These are phyloP conservation scores for Cladophialophora exuberans DNA, from an alignment of 2,329 filamentous ascomycete genomes.

Conservation along the genomic window DNA sequence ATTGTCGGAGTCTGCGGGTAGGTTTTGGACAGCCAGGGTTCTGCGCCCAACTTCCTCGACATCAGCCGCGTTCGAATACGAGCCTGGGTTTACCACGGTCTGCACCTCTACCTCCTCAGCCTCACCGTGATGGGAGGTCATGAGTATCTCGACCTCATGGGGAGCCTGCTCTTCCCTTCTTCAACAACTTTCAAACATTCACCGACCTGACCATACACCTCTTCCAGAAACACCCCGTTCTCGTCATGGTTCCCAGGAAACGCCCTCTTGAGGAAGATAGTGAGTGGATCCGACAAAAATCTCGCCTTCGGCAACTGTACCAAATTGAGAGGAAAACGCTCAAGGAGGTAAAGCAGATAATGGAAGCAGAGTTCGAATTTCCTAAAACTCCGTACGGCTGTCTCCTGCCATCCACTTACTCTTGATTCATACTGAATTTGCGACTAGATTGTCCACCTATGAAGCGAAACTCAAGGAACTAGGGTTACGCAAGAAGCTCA, in stretches of 20 bases:
- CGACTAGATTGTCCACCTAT: background rate
- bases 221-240: background rate
- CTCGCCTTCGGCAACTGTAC: background rate
- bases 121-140: background rate
- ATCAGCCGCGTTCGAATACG: background rate
- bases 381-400: background rate
- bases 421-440: background rate
- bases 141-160: background rate
- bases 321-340: conserved; percentile 1
- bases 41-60: background rate
- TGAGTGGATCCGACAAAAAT: background rate
- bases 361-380: background rate
- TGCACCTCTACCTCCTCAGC: background rate
- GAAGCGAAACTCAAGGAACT: background rate
- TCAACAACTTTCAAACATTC: background rate
- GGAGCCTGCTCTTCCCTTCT: background rate
- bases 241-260: background rate
- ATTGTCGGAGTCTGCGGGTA: background rate
- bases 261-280: background rate
- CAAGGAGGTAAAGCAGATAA: background rate
- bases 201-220: background rate
- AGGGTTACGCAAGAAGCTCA: background rate
- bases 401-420: background rate
- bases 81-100: background rate
- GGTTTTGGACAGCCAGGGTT: background rate